These are phyloP conservation scores for Suillus clintonianus DNA, from an alignment of 768 basidiomycete genomes.

Conservation along the genomic window DNA sequence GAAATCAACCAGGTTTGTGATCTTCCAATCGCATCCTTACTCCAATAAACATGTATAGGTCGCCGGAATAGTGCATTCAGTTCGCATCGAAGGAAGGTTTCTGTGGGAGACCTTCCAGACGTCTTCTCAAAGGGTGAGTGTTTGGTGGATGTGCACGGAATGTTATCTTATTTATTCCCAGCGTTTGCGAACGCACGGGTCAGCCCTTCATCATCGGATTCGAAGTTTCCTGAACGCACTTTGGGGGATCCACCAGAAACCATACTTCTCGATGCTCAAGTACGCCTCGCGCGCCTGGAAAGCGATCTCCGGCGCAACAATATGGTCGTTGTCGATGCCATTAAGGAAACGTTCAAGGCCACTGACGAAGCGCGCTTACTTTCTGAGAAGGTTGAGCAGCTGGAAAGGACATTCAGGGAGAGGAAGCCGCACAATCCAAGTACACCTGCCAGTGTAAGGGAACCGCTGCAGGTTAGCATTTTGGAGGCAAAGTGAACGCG, in stretches of 20 bases:
- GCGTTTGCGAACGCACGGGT: slow-evolving; percentile 23
- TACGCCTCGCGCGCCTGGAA: slow-evolving; percentile 8
- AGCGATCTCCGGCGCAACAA: slow-evolving; percentile 12
- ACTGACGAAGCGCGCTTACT: slow-evolving; percentile 16
- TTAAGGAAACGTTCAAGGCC: slow-evolving; percentile 19
- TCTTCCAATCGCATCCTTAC: slow-evolving; percentile 2
- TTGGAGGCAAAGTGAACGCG: slow-evolving; percentile 23
- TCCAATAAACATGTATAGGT: not conserved
- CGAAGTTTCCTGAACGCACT: not conserved
- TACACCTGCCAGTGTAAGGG: not conserved
- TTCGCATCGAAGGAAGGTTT: not conserved
- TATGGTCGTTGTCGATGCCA: slow-evolving; percentile 11
- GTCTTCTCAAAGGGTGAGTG: slow-evolving; percentile 24
- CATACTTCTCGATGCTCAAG: slow-evolving; percentile 12
- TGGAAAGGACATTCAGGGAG: slow-evolving; percentile 20
- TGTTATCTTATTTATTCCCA: not conserved
- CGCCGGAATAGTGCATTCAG: not conserved
- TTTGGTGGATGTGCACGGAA: too few species aligned
- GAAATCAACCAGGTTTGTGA: slow-evolving; percentile 5
- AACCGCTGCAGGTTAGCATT: slow-evolving; percentile 10
- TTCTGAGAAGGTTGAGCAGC: slow-evolving; percentile 23
- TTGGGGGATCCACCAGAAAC: not conserved
- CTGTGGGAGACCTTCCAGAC: slow-evolving; percentile 10
- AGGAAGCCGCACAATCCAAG: not conserved
- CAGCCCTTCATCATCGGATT: not conserved